Conservation (phyloP, 2,329 filamentous ascomycete genomes). For the Zarea fungicola region DNA sequence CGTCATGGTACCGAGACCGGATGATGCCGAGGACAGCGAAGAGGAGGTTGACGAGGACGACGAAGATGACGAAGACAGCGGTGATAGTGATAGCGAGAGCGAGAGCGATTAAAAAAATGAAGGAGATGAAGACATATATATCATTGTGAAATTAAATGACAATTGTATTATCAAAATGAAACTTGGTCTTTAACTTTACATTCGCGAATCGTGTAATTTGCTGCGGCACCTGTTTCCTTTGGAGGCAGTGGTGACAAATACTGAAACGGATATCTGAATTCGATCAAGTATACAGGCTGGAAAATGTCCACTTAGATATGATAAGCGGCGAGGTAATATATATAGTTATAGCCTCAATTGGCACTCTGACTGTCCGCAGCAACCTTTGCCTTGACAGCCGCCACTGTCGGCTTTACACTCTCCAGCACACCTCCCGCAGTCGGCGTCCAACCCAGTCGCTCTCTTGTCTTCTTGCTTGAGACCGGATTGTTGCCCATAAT, state of each 20-base stretch:
- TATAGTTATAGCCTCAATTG: not conserved
- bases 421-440: not conserved
- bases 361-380: not conserved
- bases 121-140: not conserved
- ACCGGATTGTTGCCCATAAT: constrained; percentile 25
- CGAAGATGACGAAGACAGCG: constrained; percentile 30
- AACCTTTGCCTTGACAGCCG: not conserved
- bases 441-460: not conserved
- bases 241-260: too few species aligned
- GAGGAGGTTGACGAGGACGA: constrained; percentile 39
- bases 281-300: too few species aligned
- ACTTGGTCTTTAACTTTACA: too few species aligned
- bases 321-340: too few species aligned
- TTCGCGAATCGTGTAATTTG: too few species aligned
- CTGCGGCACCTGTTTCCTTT: too few species aligned
- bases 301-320: too few species aligned
- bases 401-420: not conserved
- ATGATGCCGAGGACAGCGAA: constrained; percentile 56
- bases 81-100: constrained; percentile 34
- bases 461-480: constrained; percentile 31
- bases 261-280: too few species aligned
- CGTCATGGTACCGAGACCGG: constrained; percentile 68
- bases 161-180: not conserved
- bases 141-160: not conserved
- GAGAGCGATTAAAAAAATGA: constrained; percentile 19